phyloP scores from a whole-genome alignment of 768 basidiomycete genomes.

The Galerina sulciceps region DNA sequence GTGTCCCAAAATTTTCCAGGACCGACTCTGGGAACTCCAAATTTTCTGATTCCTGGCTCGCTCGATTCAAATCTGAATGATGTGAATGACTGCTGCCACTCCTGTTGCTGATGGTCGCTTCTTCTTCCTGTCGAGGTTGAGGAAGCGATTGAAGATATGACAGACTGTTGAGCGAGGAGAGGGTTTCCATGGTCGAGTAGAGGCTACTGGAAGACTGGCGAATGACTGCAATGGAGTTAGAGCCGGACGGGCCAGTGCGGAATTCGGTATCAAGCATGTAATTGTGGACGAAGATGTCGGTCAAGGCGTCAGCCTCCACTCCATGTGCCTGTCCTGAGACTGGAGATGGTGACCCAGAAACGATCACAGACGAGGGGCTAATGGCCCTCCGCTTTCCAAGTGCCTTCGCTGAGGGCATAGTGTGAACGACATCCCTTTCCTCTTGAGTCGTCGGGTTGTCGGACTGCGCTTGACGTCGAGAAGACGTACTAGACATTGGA shows the following conservation, averaged over 20 bases:
- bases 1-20: background rate
- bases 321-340: too few relatives aligned
- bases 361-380: background rate
- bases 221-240: background rate
- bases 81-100: too few relatives aligned
- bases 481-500: background rate
- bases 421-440: background rate
- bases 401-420: slow-evolving; percentile 33
- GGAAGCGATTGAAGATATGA: background rate
- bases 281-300: slow-evolving; percentile 5
- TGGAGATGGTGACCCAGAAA: too few relatives aligned
- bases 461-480: background rate
- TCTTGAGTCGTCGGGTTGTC: background rate
- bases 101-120: too few relatives aligned
- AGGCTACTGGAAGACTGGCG: background rate
- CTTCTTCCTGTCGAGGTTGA: too few relatives aligned
- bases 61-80: background rate
- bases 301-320: too few relatives aligned
- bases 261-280: background rate
- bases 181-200: too few relatives aligned
- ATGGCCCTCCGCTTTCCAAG: slow-evolving; percentile 34
- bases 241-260: too few relatives aligned
- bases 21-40: background rate
- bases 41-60: background rate
- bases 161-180: background rate